Base-by-base conservation (phyloP, 495 filamentous ascomycete species). In the Hypoxylon subgilvum region DNA sequence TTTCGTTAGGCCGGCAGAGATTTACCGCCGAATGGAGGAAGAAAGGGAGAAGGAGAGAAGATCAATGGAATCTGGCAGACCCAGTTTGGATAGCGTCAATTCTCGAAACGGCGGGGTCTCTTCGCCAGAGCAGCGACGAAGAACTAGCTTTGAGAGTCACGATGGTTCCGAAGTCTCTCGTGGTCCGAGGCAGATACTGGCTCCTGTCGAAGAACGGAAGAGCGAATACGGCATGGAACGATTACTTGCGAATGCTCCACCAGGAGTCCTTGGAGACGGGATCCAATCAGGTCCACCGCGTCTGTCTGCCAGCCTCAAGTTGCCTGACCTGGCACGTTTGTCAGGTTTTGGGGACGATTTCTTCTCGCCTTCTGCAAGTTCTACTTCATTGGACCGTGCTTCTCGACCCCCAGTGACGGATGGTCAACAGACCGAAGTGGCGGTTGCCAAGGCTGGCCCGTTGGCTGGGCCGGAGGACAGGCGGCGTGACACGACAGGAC, bases 1-100 rank as follows among this genome's bases (percentile, higher is more conserved):
- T 1, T 85, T 93, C 56, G 78, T 91, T 18, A 79, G 88, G 13
- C 89, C 91, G 8, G 85, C 85, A 16, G 90, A 96, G 57, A 88
- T 92, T 25, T 94, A 94, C 67, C 84, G 79, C 51, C 83, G 88
- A 2, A 77, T 88, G 69, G 83, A 82, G 36, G 88, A 90, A 57
- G 88, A 89, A 52, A 80, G 76, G 49, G 75, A 83, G 53, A 77
- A 70, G 48, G 81, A 85, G 68, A 71, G 79, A 9, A 76, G 75
- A 39, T 80, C 81, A 14, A 68, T 78, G 47, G 85, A 86, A 0
- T 80, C 82, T 10, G 69, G 72, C 27, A 70, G 74, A 44, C 74
- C 77, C 19, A 81, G 72, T 43, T 59, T 77, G 52, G 79, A 80
- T 50, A 70, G 72, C 27, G 48, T 69, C 14, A 32, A 60, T 34